These are phyloP conservation scores for Citrus medica DNA, from an alignment of 345 rosid species.

Conservation along the genomic window DNA sequence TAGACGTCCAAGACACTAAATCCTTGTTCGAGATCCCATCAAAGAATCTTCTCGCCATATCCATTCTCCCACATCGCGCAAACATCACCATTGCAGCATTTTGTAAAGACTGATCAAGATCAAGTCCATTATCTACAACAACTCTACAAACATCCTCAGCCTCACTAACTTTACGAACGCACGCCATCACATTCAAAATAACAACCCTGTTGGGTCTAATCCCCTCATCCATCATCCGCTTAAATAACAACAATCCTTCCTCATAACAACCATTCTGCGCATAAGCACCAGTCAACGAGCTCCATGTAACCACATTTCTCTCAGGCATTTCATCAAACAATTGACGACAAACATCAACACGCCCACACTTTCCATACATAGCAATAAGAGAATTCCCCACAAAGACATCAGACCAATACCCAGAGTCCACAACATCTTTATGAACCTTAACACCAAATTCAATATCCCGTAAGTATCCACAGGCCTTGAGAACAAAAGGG, in stretches of 20 bases:
- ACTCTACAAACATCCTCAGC: conserved; percentile 23
- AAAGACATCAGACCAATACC: conserved; percentile 26
- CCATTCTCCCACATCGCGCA: conserved; percentile 26
- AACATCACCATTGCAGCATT: conserved; percentile 24
- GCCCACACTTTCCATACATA: conserved; percentile 38
- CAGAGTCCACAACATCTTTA: conserved; percentile 18
- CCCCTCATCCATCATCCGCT: conserved; percentile 28
- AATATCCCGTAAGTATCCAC: conserved; percentile 22
- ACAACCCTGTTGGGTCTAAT: conserved; percentile 18
- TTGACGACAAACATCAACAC: conserved; percentile 4
- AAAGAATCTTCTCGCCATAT: conserved; percentile 22
- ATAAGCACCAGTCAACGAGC: conserved; percentile 28
- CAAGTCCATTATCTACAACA: conserved; percentile 21
- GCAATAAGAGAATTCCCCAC: conserved; percentile 38
- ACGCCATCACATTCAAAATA: conserved; percentile 29
- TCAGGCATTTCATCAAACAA: conserved; percentile 31
- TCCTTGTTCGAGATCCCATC: conserved; percentile 23
- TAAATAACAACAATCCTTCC: conserved; percentile 27
- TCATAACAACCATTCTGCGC: conserved; percentile 10
- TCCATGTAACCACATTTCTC: conserved; percentile 36
- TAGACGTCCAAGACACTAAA: conserved; percentile 30
- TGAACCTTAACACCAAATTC: conserved; percentile 29
- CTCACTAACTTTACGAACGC: conserved; percentile 14
- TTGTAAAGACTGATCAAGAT: conserved; percentile 21
- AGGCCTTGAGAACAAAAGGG: conserved; percentile 43